A percentile compares a stretch with the other conserved stretches of the same genome.
These are phyloP conservation scores for Fistulina hepatica DNA, from an alignment of 1,284 basidiomycete species.

Conservation along the genomic window DNA sequence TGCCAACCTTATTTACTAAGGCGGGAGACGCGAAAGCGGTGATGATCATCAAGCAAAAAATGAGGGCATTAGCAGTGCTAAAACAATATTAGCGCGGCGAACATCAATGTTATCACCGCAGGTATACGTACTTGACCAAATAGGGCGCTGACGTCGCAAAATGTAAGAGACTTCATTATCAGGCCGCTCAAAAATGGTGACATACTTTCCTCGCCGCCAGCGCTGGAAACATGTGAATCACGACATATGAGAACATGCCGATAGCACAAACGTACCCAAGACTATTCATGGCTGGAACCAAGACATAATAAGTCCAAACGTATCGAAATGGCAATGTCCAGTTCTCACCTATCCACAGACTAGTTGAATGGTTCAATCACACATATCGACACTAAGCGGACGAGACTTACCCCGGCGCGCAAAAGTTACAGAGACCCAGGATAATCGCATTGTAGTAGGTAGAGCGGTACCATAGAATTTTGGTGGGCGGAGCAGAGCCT, in stretches of 20 bases:
- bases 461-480: conserved; percentile 10
- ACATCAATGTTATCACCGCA: background rate
- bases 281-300: background rate
- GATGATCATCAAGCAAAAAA: conserved; percentile 9
- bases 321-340: background rate
- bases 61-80: conserved; percentile 8
- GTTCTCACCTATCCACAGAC: conserved; percentile 2
- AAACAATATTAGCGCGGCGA: background rate
- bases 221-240: conserved; percentile 1
- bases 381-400: background rate
- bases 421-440: conserved; percentile 9
- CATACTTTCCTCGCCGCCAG: conserved; percentile 4
- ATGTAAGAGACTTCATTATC: too few relatives aligned
- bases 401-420: conserved; percentile 1
- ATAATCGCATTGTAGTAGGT: conserved; percentile 7
- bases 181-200: background rate
- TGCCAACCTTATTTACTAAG: conserved; percentile 6
- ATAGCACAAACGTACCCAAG: background rate
- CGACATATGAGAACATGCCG: background rate
- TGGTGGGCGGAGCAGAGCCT: too few relatives aligned
- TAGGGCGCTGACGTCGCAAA: conserved; percentile 1
- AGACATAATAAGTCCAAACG: background rate
- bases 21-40: conserved; percentile 3
- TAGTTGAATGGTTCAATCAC: background rate
- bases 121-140: conserved; percentile 2